These are phyloP conservation scores for Solanum stenotomum DNA, from an alignment of 257 asterid species.

Conservation along the genomic window DNA sequence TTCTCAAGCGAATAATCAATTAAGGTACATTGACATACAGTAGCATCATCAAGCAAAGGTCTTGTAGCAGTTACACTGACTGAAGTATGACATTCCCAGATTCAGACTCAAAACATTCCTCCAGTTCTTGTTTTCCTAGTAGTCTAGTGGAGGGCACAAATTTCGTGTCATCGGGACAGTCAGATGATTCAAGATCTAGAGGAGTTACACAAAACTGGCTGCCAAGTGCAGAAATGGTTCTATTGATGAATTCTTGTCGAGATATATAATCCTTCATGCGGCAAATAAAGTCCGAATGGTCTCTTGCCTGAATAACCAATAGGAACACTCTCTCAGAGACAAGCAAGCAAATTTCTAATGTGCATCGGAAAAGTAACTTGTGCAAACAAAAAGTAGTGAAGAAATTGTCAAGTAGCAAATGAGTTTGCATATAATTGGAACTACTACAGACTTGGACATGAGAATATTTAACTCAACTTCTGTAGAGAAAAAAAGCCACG, in stretches of 20 bases:
- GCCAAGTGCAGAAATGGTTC: slow-evolving; percentile 44
- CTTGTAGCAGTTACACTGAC: background rate
- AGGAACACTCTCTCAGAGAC: background rate
- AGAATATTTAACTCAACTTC: background rate
- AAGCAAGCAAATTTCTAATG: background rate
- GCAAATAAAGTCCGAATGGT: slow-evolving; percentile 70
- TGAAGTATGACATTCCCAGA: slow-evolving; percentile 3
- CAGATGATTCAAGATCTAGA: slow-evolving; percentile 19
- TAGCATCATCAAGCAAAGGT: background rate
- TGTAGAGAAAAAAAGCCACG: background rate
- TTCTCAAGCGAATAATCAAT: background rate
- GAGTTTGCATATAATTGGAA: background rate
- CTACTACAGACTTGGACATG: background rate
- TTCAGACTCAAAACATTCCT: slow-evolving; percentile 10
- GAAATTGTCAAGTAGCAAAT: background rate
- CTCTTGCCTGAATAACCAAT: slow-evolving; percentile 43
- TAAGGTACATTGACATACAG: background rate
- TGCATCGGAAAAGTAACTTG: background rate
- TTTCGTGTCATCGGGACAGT: slow-evolving; percentile 9
- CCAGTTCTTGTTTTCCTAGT: slow-evolving; percentile 39
- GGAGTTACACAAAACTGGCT: slow-evolving; percentile 32
- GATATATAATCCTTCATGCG: slow-evolving; percentile 70
- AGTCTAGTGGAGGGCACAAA: slow-evolving; percentile 53
- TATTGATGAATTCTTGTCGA: slow-evolving; percentile 38
- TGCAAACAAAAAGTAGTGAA: background rate